Percentiles rank a stretch among this genome's conserved stretches.
Conservation (phyloP, 345 rosid genomes). For the Bretschneidera sinensis region DNA sequence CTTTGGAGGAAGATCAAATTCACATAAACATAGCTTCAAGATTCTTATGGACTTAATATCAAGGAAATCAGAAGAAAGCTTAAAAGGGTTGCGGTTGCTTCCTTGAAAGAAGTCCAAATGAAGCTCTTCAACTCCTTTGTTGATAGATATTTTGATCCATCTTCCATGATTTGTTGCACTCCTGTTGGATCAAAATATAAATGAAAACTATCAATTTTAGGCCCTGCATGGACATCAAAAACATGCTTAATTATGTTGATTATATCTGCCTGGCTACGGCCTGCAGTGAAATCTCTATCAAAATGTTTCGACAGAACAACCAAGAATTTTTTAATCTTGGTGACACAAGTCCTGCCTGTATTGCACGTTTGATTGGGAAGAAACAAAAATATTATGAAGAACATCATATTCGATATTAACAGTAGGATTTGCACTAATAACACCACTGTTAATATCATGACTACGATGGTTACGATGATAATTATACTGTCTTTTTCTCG, state of each 20-base stretch:
- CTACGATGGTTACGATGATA: too few species aligned
- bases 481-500: too few species aligned
- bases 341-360: neutral
- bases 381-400: constrained; percentile 2
- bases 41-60: neutral
- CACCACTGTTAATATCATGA: neutral
- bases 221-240: constrained; percentile 2
- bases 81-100: neutral
- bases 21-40: neutral
- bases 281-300: neutral
- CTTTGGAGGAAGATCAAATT: neutral
- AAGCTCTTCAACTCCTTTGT: constrained; percentile 27
- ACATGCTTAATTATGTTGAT: neutral
- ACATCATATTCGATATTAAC: neutral
- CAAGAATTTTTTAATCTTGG: constrained; percentile 8
- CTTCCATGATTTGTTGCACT: neutral
- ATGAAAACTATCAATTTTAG: neutral
- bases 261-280: neutral
- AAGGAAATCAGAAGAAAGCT: neutral
- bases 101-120: constrained; percentile 15
- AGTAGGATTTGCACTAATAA: neutral
- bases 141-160: constrained; percentile 13
- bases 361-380: constrained; percentile 5
- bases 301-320: neutral
- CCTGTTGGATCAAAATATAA: constrained; percentile 8